Base-by-base conservation (phyloP, 768 basidiomycete species). In the Termitomyces sp. region DNA sequence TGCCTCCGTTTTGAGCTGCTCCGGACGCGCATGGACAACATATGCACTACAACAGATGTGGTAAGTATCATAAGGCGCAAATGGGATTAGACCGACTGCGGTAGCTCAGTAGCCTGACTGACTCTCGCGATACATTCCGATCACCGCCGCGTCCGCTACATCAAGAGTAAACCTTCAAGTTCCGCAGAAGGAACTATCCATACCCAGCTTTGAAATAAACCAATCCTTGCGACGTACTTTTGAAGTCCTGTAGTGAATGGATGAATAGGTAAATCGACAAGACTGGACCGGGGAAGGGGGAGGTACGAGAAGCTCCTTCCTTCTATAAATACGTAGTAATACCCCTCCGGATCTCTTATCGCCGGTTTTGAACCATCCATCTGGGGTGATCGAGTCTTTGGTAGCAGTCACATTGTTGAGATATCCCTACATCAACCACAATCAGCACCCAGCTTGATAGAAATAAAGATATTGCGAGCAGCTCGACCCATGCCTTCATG, bases 301-400 rank as follows among this genome's bases (percentile, higher is more conserved):
- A 3, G 19, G 41, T 5, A 19, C 87, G 65, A 90, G 85, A 22
- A 89, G 70, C 62, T 89, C 89, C 58, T 90, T 90, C 45, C 78
- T 74, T 34, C 90, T 72, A 61, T 90, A 88, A 2, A 91, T 84
- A 90, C 87, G 60, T 76, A 80, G 65, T 84, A 90, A 64, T 77
- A 88, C 0, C 91, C 93, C 0, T 91, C 83, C 2, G 68, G 55
- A 57, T 92, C 87, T 12, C 81, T 70, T 80, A 66, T 96, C 93
- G 1, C 93, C 92, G 0, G 93, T 94, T 76, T 88, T 91, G 73
- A 93, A 85, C 90, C 90, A 97, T 3, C 82, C 78, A 47, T 90
- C 87, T 0, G 69, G 68, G 0, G 87, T 89, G 60, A 95, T 85
- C 6, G 84, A 70, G 14, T 83, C 77, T 22, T 73, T 70, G 2